Evolutionary conservation across 2,329 filamentous ascomycete species (phyloP), one percentile per base, ranked within the genome.

Genomic region (Geosmithia morbida): DNA sequence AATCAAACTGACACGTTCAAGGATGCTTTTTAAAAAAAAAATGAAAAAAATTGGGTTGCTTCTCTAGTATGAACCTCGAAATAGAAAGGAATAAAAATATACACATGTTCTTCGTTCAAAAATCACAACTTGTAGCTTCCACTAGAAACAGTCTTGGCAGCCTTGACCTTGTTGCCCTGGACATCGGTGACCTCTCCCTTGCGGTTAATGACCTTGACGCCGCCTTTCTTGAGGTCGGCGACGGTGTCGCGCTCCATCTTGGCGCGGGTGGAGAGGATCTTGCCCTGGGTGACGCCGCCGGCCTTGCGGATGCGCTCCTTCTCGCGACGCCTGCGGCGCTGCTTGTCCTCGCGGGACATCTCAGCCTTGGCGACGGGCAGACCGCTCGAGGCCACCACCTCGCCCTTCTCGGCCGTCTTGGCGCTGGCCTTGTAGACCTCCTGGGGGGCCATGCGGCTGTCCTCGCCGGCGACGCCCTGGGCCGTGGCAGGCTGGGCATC

Each of bases 181-280:
- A 95, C 75, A 66, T 94, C 84, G 17, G 83, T 82, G 48, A 95
- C 68, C 63, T 89, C 83, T 46, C 90, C 90, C 70, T 87, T 89
- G 66, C 84, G 85, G 52, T 88, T 89, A 66, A 96, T 92, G 50
- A 97, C 77, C 72, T 85, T 90, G 56, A 96, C 90, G 50, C 86
- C 86, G 46, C 86, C 88, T 74, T 84, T 86, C 70, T 83, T 87
- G 59, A 90, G 67, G 49, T 83, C 77, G 2, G 77, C 77, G 48
- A 87, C 61, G 41, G 85, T 71, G 40, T 68, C 61, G 48, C 59
- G 61, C 57, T 65, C 60, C 60, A 61, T 62, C 62, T 65, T 59
- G 48, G 64, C 73, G 63, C 81, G 83, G 66, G 76, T 81, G 56
- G 69, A 70, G 55, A 74, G 63, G 30, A 68, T 63, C 56, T 71